A percentile compares a stretch with the other conserved stretches of the same genome.
Evolutionary conservation across 2,329 filamentous ascomycete species (phyloP).

Genomic region (Ceratocystis destructans): DNA sequence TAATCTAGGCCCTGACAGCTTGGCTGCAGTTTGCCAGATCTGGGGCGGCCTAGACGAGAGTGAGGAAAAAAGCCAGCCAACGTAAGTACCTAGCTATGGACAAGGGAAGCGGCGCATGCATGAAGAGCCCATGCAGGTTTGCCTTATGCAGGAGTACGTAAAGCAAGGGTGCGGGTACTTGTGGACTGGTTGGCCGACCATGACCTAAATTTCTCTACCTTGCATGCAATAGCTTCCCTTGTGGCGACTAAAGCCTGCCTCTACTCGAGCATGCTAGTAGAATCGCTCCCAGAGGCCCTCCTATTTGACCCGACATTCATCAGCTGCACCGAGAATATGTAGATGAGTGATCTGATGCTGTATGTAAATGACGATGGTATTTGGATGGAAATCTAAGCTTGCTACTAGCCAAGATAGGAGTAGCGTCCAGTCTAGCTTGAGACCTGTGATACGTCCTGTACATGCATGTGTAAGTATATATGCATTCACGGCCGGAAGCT

Average conservation of each 20-base stretch:
- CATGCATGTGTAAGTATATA: background rate
- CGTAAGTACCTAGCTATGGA: background rate
- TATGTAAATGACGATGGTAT: background rate
- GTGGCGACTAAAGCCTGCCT: background rate
- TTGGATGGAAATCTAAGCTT: background rate
- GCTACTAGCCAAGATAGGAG: background rate
- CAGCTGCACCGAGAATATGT: background rate
- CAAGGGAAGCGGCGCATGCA: constrained; percentile 6
- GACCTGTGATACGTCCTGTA: background rate
- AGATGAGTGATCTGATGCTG: background rate
- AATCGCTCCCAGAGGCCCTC: background rate
- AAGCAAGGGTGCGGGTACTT: background rate
- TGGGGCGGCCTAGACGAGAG: background rate
- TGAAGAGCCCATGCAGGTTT: constrained; percentile 7
- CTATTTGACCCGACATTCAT: background rate
- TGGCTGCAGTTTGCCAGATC: background rate
- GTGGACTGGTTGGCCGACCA: background rate
- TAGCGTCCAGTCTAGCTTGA: constrained; percentile 2
- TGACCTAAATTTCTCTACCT: background rate
- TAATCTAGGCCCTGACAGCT: background rate
- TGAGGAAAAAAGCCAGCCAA: background rate
- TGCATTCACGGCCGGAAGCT: background rate
- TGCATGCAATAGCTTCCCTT: background rate
- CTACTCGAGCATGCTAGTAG: background rate
- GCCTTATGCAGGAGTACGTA: constrained; percentile 7